Conservation (phyloP, 495 filamentous ascomycete species). For the Penicillium angulare region DNA sequence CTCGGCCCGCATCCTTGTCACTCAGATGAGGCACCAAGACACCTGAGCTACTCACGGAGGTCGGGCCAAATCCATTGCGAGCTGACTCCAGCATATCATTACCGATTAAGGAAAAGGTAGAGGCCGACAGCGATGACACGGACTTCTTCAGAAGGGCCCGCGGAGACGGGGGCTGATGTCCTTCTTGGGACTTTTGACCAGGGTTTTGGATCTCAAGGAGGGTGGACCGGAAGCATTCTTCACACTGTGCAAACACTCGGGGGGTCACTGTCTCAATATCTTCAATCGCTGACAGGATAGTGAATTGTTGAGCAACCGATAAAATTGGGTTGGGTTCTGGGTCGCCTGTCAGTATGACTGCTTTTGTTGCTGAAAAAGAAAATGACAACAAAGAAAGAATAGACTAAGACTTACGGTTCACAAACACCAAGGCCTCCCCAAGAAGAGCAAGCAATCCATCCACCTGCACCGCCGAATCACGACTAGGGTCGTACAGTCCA, state of each 20-base stretch:
- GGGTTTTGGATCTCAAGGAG: slow-evolving; percentile 47
- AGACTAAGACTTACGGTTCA: slow-evolving; percentile 52
- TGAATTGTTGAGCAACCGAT: slow-evolving; percentile 63
- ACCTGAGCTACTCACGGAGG: slow-evolving; percentile 51
- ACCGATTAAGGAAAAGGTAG: slow-evolving; percentile 66
- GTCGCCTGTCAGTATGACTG: slow-evolving; percentile 10
- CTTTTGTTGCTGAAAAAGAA: no score
- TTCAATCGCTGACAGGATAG: slow-evolving; percentile 75
- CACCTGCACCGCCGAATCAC: slow-evolving; percentile 77
- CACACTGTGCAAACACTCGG: slow-evolving; percentile 65
- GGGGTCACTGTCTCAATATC: slow-evolving; percentile 75
- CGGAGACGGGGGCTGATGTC: slow-evolving; percentile 51
- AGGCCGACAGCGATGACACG: slow-evolving; percentile 52
- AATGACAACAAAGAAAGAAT: no score
- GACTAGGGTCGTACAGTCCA: slow-evolving; percentile 75
- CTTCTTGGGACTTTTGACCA: slow-evolving; percentile 42
- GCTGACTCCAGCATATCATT: slow-evolving; percentile 63
- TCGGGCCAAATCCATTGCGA: slow-evolving; percentile 38
- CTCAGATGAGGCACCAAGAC: slow-evolving; percentile 48
- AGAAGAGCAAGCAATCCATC: slow-evolving; percentile 81
- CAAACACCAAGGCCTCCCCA: slow-evolving; percentile 76
- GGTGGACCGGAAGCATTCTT: slow-evolving; percentile 63
- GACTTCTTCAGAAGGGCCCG: slow-evolving; percentile 67
- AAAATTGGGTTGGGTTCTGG: slow-evolving; percentile 39
- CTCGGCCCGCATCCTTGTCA: slow-evolving; percentile 36